Conservation (phyloP, 305 asterid genomes). For the Euphrasia arctica region DNA sequence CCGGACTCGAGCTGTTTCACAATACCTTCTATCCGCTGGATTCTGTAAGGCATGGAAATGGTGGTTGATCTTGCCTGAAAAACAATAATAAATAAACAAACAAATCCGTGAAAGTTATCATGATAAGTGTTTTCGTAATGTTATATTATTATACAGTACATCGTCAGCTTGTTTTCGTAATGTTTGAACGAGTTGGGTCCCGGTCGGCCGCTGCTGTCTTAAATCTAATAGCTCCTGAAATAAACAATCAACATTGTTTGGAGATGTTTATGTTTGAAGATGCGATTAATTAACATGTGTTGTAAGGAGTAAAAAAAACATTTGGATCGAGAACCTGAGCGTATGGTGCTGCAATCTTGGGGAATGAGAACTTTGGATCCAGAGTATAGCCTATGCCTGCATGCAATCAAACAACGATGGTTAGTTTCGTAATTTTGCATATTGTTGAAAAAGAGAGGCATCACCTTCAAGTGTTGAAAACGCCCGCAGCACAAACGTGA, state of each 20-base stretch:
- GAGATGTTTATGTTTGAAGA: not conserved
- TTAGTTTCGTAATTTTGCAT: not conserved
- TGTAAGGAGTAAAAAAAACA: not conserved
- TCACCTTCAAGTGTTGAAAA: conserved; percentile 96
- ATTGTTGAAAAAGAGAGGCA: conserved; percentile 23
- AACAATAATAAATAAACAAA: not conserved
- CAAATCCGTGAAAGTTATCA: not conserved
- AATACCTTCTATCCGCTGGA: conserved; percentile 80
- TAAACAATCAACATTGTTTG: not conserved
- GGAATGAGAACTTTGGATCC: conserved; percentile 83
- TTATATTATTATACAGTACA: no score
- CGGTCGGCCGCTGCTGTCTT: conserved; percentile 49
- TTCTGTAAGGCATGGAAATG: conserved; percentile 85
- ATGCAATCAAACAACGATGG: not conserved
- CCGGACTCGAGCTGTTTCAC: conserved; percentile 89
- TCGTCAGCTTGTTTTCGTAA: conserved; percentile 82
- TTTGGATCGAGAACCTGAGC: conserved; percentile 57
- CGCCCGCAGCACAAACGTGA: conserved; percentile 86
- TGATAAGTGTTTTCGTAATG: no score
- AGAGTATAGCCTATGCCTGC: conserved; percentile 83
- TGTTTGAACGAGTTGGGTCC: conserved; percentile 69
- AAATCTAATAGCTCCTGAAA: conserved; percentile 78
- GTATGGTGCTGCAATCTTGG: conserved; percentile 91
- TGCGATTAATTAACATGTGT: not conserved
- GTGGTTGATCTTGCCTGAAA: conserved; percentile 77